Conservation (phyloP, 352 stramenopile species). For the Globisporangium nunn region DNA sequence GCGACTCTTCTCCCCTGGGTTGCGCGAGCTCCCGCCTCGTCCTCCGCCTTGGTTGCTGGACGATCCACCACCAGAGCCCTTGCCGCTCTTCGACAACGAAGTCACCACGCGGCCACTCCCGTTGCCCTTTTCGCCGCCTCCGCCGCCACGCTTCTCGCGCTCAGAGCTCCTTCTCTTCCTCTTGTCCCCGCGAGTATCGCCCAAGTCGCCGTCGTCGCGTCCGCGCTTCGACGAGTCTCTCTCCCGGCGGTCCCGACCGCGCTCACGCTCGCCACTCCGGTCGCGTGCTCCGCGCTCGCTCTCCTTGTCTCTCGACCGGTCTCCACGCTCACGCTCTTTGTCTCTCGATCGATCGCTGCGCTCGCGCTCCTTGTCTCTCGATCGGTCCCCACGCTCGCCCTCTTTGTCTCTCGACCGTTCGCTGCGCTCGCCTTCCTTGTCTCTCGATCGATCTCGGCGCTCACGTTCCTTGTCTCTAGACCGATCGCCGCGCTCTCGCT, state of each 20-base stretch:
- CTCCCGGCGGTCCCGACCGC: conserved; percentile 15
- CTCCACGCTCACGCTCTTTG: conserved; percentile 11
- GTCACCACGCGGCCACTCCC: conserved; percentile 43
- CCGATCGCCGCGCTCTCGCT: conserved; percentile 10
- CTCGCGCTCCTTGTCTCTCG: conserved; percentile 18
- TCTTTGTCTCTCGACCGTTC: conserved; percentile 9
- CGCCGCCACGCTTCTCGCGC: conserved; percentile 3
- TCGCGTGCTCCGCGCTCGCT: conserved; percentile 15
- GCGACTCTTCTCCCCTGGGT: conserved; percentile 28
- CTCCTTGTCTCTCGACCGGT: conserved; percentile 17
- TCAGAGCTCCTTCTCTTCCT: conserved; percentile 22
- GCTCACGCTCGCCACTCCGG: conserved; percentile 8
- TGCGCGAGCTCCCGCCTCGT: conserved; percentile 15
- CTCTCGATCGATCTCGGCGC: conserved; percentile 10
- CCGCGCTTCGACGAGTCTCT: conserved; percentile 24
- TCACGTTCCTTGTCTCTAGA: conserved; percentile 12
- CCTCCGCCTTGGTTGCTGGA: conserved; percentile 8
- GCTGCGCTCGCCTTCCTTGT: conserved; percentile 17
- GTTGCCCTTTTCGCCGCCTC: conserved; percentile 16
- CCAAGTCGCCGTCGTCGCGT: conserved; percentile 16
- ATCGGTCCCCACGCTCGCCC: conserved; percentile 7
- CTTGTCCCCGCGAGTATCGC: conserved; percentile 12
- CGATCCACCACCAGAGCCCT: not conserved
- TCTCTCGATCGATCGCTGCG: conserved; percentile 6
- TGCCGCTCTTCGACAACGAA: conserved; percentile 19